Evolutionary conservation across 352 stramenopile species (phyloP).

Genomic region (Pythium pectinolyticum): DNA sequence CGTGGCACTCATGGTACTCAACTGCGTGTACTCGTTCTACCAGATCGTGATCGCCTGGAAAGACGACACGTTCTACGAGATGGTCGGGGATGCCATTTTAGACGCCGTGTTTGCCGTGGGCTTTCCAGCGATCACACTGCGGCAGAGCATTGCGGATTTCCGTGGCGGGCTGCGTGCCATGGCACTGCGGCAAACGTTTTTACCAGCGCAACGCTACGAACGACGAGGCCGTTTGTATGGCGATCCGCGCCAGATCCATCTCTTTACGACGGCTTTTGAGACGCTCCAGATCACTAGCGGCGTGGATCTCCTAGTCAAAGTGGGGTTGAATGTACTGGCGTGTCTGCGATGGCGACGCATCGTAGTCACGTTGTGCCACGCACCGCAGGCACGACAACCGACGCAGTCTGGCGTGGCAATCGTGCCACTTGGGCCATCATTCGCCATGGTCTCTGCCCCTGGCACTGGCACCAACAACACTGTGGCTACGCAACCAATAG

Average conservation of each 20-base stretch:
- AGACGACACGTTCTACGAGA: conserved; percentile 29
- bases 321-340: conserved; percentile 37
- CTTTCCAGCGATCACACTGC: conserved; percentile 37
- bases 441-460: no score
- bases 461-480: not conserved
- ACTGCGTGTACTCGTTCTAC: conserved; percentile 26
- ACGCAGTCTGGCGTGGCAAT: no score
- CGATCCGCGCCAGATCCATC: conserved; percentile 33
- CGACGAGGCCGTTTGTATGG: conserved; percentile 36
- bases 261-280: conserved; percentile 38
- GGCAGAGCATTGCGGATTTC: conserved; percentile 33
- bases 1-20: conserved; percentile 39
- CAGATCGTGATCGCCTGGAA: conserved; percentile 39
- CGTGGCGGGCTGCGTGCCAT: conserved; percentile 36
- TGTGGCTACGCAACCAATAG: not conserved
- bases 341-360: conserved; percentile 29
- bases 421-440: no score
- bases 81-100: conserved; percentile 41
- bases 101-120: conserved; percentile 40
- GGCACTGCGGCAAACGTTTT: conserved; percentile 37
- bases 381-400: no score
- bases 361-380: not conserved
- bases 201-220: conserved; percentile 39
- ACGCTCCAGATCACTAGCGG: conserved; percentile 24
- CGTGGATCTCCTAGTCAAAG: conserved; percentile 28